These are phyloP conservation scores for Lasiosphaeris hirsuta DNA, from an alignment of 495 filamentous ascomycete genomes.

Conservation along the genomic window DNA sequence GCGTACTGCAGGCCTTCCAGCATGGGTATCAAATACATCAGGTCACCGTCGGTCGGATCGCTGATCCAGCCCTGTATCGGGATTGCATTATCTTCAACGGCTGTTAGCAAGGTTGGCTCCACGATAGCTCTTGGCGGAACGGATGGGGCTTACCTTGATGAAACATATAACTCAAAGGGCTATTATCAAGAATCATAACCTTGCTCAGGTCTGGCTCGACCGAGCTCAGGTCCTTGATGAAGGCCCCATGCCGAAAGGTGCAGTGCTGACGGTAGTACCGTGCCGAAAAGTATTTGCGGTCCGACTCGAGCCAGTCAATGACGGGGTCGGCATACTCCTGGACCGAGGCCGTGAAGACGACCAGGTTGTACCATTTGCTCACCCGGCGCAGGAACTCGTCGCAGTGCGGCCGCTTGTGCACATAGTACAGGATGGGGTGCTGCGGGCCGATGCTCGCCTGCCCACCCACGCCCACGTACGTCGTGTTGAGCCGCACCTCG, in stretches of 20 bases:
- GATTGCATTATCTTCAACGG: slow-evolving; percentile 77
- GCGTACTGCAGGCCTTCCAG: slow-evolving; percentile 94
- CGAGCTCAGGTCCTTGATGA: slow-evolving; percentile 95
- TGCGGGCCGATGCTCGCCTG: slow-evolving; percentile 71
- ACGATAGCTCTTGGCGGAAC: neutral
- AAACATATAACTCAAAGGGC: slow-evolving; percentile 96
- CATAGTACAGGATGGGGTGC: slow-evolving; percentile 97
- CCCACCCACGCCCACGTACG: slow-evolving; percentile 58
- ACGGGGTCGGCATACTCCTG: slow-evolving; percentile 99
- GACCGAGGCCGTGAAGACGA: slow-evolving; percentile 93
- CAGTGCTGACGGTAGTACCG: slow-evolving; percentile 96
- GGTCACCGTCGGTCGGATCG: slow-evolving; percentile 85
- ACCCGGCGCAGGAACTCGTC: slow-evolving; percentile 94
- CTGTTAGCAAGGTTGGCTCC: neutral
- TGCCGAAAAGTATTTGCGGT: slow-evolving; percentile 89
- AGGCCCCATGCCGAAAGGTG: slow-evolving; percentile 89
- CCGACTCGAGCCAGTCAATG: slow-evolving; percentile 97
- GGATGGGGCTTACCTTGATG: slow-evolving; percentile 71
- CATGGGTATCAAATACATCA: slow-evolving; percentile 89
- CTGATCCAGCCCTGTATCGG: slow-evolving; percentile 92
- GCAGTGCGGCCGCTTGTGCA: slow-evolving; percentile 94
- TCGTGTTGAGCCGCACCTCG: slow-evolving; percentile 81
- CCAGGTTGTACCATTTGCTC: slow-evolving; percentile 96
- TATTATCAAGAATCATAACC: slow-evolving; percentile 98
- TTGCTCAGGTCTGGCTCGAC: slow-evolving; percentile 94